Conservation (phyloP, 371 early-diverging fungal genomes). For the Mucor racemosus region DNA sequence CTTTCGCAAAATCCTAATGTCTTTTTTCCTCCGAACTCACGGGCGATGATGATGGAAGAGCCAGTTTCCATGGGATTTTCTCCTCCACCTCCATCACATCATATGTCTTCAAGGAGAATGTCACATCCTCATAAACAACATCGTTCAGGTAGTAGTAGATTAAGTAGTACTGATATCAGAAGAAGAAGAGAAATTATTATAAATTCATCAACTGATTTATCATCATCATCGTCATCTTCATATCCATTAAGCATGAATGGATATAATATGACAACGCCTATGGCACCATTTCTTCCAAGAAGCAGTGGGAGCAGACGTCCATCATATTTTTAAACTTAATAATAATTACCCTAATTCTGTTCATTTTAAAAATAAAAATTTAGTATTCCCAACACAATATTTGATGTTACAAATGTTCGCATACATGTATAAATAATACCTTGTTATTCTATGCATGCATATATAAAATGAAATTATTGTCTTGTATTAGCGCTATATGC, state of each 20-base stretch:
- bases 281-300: background rate
- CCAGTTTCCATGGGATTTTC: background rate
- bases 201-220: background rate
- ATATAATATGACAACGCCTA: background rate
- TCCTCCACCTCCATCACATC: background rate
- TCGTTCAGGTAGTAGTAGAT: background rate
- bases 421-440: too few species aligned
- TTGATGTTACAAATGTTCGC: too few species aligned
- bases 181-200: background rate
- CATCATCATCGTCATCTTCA: background rate
- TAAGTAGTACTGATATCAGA: slow-evolving; percentile 1
- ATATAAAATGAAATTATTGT: too few species aligned
- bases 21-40: background rate
- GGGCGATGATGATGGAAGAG: background rate
- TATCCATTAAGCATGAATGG: background rate
- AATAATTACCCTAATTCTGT: background rate
- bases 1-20: background rate
- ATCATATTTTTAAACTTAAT: slow-evolving; percentile 2
- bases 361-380: background rate
- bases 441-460: too few species aligned
- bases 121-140: background rate
- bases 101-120: background rate
- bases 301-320: background rate
- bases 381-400: background rate
- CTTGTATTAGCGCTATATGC: too few species aligned